Base-by-base conservation (phyloP, 352 stramenopile species). In the Globisporangium nodosum region DNA sequence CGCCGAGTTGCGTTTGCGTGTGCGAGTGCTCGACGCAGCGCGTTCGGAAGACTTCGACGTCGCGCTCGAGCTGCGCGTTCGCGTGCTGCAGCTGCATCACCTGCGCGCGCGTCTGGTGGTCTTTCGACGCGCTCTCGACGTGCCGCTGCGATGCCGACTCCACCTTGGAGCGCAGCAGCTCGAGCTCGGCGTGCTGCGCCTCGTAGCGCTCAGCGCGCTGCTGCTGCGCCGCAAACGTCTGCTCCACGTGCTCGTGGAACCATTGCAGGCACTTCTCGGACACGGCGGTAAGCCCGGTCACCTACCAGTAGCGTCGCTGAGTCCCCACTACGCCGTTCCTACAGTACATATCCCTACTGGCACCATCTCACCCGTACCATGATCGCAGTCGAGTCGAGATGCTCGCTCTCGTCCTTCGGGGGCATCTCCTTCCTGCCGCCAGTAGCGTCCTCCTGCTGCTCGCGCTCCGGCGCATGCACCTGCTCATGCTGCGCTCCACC, bases 261-360 rank as follows among this genome's bases (percentile, higher is more conserved):
- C 81, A 90, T 5, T 45, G 56, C 2, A 85, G 48, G 48, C 78
- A 88, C 52, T 78, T 87, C 21, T 58, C 65, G 27, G 76, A 81
- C 24, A 88, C 63, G 9, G 61, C 65, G 11, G 61, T 54, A 31
- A 90, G 63, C 5, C 72, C 78, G 5, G 65, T 48, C 31, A 90
- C 65, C 60, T 87, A 43, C 37, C 37, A 49, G 20, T 0, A 49
- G n/a, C 45, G 45, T 13, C 45, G 15, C 3, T 13, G 20, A 16
- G 21, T 18, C 37, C 11, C 37, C 37, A 6, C 13, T 12, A 5
- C 27, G 31, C 16, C 13, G 21, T 33, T 8, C 12, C 53, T 52
- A 0, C 56, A 58, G 20, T 52, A 59, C 49, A 37, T 37, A 37
- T 37, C 24, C 24, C 24, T 27, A 27, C 24, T 27, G 24, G 24